These are phyloP conservation scores for Metschnikowia drakensbergensis DNA, from an alignment of 805 yeast species.

Conservation along the genomic window DNA sequence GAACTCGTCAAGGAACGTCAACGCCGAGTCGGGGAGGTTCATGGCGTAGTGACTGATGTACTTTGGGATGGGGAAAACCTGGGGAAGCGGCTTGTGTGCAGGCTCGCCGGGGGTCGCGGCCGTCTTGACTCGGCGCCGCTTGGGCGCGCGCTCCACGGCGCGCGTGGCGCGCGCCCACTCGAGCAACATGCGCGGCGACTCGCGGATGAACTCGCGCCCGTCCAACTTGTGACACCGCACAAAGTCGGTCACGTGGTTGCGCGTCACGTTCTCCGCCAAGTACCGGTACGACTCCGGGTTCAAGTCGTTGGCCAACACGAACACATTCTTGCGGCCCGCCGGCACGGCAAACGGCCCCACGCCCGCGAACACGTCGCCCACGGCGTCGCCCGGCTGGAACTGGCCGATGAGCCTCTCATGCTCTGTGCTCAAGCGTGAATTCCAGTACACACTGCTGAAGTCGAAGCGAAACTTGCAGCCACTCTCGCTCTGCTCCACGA, in stretches of 20 bases:
- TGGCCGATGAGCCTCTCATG: conserved; percentile 73
- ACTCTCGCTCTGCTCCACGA: conserved; percentile 84
- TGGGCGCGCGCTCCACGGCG: conserved; percentile 31
- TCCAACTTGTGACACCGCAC: conserved; percentile 69
- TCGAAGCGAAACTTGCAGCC: conserved; percentile 85
- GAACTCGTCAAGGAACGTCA: conserved; percentile 74
- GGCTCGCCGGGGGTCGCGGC: conserved; percentile 18
- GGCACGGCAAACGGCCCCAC: conserved; percentile 98
- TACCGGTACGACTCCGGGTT: conserved; percentile 83
- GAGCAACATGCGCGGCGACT: conserved; percentile 50
- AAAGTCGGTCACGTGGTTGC: conserved; percentile 58
- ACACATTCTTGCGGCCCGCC: conserved; percentile 76
- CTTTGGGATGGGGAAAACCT: conserved; percentile 42
- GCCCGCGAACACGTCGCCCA: conserved; percentile 96
- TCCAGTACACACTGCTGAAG: conserved; percentile 95
- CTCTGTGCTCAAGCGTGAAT: conserved; percentile 89
- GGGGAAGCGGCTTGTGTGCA: conserved; percentile 23
- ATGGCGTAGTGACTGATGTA: conserved; percentile 74
- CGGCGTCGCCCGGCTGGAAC: conserved; percentile 64
- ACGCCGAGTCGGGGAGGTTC: conserved; percentile 94
- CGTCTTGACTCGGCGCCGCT: conserved; percentile 30
- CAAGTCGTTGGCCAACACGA: conserved; percentile 88
- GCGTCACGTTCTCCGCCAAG: conserved; percentile 56
- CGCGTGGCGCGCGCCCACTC: conserved; percentile 42
- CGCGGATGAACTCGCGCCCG: conserved; percentile 74